Evolutionary conservation across 768 basidiomycete species (phyloP).

Genomic region (Rubroboletus pulcherrimus): DNA sequence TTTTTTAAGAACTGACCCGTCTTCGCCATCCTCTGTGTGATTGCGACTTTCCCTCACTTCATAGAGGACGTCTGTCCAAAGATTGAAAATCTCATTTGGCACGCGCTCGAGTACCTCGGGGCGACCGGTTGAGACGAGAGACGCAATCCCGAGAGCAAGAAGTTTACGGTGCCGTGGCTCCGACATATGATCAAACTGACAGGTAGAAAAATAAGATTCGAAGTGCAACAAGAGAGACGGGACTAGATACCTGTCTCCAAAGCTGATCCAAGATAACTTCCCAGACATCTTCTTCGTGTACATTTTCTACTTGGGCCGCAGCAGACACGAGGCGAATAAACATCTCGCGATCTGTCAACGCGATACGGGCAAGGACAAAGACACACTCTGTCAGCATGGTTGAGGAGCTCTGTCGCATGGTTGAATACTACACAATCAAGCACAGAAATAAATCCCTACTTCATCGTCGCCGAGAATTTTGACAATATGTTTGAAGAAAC

Average conservation of each 20-base stretch:
- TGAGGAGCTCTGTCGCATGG: constrained; percentile 26
- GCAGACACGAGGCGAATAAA: constrained; percentile 71
- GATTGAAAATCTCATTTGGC: constrained; percentile 71
- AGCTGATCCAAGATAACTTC: constrained; percentile 73
- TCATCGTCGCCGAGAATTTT: constrained; percentile 62
- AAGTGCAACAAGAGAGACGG: neutral
- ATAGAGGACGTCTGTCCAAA: constrained; percentile 87
- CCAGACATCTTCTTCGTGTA: constrained; percentile 54
- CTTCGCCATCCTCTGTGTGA: constrained; percentile 34
- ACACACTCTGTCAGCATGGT: constrained; percentile 61
- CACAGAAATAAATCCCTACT: constrained; percentile 36
- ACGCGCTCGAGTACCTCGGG: constrained; percentile 70
- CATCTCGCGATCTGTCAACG: constrained; percentile 58
- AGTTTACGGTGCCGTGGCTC: constrained; percentile 83
- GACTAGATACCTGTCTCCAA: constrained; percentile 67
- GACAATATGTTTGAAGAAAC: constrained; percentile 64
- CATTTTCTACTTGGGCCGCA: constrained; percentile 45
- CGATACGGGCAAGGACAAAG: constrained; percentile 70
- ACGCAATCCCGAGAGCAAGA: constrained; percentile 75
- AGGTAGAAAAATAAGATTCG: neutral
- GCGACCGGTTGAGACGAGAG: constrained; percentile 70
- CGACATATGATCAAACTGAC: constrained; percentile 87
- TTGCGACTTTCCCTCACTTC: constrained; percentile 73
- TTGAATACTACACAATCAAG: constrained; percentile 7
- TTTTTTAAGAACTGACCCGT: constrained; percentile 25